Evolutionary conservation across 1,139 yeast genomes (phyloP), one percentile per base, ranked within the genome.

Genomic region (Kodamaea suecica): DNA sequence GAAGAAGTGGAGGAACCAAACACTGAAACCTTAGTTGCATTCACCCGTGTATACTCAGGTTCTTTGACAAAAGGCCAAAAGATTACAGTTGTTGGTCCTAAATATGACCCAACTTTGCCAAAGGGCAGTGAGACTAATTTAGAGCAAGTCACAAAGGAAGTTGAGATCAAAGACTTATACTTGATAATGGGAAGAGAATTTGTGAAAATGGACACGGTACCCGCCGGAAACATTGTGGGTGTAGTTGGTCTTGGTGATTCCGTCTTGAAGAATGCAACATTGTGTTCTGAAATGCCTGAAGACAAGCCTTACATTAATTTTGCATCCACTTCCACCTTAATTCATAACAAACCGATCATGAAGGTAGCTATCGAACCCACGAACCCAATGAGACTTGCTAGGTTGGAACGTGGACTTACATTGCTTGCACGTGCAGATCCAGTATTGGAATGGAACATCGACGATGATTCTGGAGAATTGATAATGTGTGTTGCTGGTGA

Each of bases 401-500:
- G 76, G 48, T 68, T 94, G 31, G 95, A 83, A 38, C 69, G 71
- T 27, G 99, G 98, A 0, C 68, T 94, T 39, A 80, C 78, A 42
- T 64, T 87, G 39, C 68, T 94, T 31, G 80, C 92, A 38, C 82
- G 80, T 46, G 92, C 97, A 1, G 97, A 90, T 57, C 96, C 97
- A 1, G 92, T 95, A 50, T 90, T 88, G 24, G 88, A 86, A 51
- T 84, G 90, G 47, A 83, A 77, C 49, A 69, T 85, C 29, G 92
- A 85, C 50, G 95, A 86, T 46, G 75, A 70, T 38, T 80, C 84
- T 8, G 97, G 97, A 40, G 97, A 90, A 57, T 84, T 84, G 49
- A 87, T 90, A 46, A 68, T 90, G 49, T 84, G 95, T 43, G 88
- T 95, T 12, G 96, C 97, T n/a, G 97, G 97, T 35, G 97, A 90